Evolutionary conservation across 2,329 filamentous ascomycete genomes (phyloP).

Genomic region (Neocatenulostroma microsporum): DNA sequence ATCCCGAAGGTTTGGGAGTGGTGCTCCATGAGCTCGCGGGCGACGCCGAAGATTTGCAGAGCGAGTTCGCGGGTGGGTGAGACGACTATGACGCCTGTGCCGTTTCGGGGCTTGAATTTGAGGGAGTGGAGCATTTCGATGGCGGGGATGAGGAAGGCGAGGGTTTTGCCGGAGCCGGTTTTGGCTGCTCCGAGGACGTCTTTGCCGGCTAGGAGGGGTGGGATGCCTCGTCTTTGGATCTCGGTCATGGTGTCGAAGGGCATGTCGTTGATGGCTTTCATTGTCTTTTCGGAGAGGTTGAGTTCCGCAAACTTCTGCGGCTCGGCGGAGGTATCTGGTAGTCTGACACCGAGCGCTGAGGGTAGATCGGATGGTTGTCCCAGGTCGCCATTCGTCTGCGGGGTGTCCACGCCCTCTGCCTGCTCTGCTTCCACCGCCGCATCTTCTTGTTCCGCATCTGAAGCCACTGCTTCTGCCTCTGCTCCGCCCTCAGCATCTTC

Average conservation of each 20-base stretch:
- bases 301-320: conserved; percentile 71
- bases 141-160: conserved; percentile 89
- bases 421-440: conserved; percentile 1
- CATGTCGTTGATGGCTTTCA: conserved; percentile 84
- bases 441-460: not conserved
- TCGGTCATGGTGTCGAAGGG: conserved; percentile 92
- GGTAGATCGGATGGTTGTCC: conserved; percentile 43
- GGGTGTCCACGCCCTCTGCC: no score
- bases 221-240: conserved; percentile 82
- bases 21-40: conserved; percentile 81
- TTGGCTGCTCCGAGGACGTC: conserved; percentile 94
- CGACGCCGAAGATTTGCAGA: conserved; percentile 92
- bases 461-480: no score
- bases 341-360: conserved; percentile 47
- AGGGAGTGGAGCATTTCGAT: conserved; percentile 87
- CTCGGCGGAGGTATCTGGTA: conserved; percentile 53
- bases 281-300: conserved; percentile 78
- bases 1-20: conserved; percentile 96
- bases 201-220: conserved; percentile 76
- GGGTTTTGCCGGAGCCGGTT: conserved; percentile 90
- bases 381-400: conserved; percentile 20
- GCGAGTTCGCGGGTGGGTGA: conserved; percentile 91
- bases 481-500: conserved; percentile 28
- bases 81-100: conserved; percentile 82
- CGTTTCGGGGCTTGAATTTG: conserved; percentile 90